Conservation (phyloP, 176 grass and related monocot genomes). For the Elymus sibiricus region DNA sequence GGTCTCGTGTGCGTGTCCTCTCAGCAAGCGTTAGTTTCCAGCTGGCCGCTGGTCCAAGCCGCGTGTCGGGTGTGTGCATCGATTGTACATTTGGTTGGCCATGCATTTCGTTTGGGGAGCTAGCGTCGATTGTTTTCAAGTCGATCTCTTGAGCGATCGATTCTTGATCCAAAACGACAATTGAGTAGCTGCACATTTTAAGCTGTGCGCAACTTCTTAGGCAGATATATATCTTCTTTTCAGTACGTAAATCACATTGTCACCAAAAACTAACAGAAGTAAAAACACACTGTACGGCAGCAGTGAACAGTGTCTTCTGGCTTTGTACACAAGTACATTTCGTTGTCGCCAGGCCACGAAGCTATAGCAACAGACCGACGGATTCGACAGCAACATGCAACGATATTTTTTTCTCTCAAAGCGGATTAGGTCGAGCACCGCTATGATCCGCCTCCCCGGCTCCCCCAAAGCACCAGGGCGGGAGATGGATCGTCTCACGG, state of each 20-base stretch:
- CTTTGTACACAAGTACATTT: neutral
- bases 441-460: no score
- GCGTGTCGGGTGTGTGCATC: no score
- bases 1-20: no score
- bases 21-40: no score
- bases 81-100: neutral
- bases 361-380: neutral
- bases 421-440: neutral
- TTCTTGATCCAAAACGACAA: neutral
- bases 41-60: no score
- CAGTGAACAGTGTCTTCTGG: neutral
- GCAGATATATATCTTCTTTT: neutral
- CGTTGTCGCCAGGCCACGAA: neutral
- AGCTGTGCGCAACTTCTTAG: neutral
- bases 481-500: neutral
- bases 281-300: neutral
- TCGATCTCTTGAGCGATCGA: neutral
- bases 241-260: neutral
- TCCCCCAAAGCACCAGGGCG: neutral
- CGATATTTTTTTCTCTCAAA: neutral
- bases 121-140: neutral
- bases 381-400: conserved; percentile 22
- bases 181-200: neutral
- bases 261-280: neutral
- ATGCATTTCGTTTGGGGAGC: neutral